These are phyloP conservation scores for Termitomyces sp. DNA, from an alignment of 768 basidiomycete genomes.

Conservation along the genomic window DNA sequence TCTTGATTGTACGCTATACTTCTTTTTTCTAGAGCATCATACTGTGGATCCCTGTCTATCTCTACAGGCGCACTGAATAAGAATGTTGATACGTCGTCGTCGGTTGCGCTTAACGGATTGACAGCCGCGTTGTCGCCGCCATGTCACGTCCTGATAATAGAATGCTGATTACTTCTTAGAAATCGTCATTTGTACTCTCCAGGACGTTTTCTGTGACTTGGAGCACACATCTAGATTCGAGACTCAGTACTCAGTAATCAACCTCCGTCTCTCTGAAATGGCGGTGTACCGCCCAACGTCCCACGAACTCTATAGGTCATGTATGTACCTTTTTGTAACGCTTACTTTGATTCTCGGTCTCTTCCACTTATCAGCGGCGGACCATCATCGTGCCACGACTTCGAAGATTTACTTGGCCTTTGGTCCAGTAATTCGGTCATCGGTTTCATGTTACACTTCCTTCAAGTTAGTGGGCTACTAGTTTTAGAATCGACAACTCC, in stretches of 20 bases:
- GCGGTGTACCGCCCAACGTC: background rate
- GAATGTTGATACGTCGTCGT: background rate
- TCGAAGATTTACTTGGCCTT: too few relatives aligned
- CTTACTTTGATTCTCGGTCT: background rate
- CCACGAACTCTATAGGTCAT: background rate
- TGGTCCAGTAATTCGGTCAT: background rate
- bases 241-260: background rate
- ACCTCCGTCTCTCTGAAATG: background rate
- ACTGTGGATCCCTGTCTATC: background rate
- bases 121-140: background rate
- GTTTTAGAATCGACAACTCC: background rate
- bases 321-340: background rate
- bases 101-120: background rate
- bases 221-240: too few relatives aligned
- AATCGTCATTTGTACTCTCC: background rate
- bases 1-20: background rate
- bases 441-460: background rate
- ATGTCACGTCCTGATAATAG: too few relatives aligned
- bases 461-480: background rate
- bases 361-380: background rate
- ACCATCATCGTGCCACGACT: background rate
- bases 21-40: background rate
- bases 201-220: too few relatives aligned
- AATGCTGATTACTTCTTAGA: too few relatives aligned
- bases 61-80: background rate